Conservation (phyloP, 768 basidiomycete genomes). For the Coprinopsis sp. region DNA sequence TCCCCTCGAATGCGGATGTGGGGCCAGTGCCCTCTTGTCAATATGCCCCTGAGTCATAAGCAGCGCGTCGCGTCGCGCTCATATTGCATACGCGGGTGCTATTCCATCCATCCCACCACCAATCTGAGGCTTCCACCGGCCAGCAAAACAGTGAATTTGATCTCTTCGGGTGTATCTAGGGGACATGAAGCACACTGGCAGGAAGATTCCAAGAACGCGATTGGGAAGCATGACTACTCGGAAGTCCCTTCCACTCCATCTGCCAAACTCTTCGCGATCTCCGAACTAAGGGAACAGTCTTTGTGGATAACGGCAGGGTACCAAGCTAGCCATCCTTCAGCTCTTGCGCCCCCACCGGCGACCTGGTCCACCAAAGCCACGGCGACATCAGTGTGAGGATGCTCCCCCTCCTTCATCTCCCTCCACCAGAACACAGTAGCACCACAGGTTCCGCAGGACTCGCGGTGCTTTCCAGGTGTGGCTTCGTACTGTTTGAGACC, state of each 20-base stretch:
- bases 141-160: too few relatives aligned
- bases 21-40: too few relatives aligned
- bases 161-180: too few relatives aligned
- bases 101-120: too few relatives aligned
- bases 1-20: too few relatives aligned
- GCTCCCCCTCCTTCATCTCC: conserved; percentile 2
- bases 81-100: too few relatives aligned
- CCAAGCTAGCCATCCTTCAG: conserved; percentile 8
- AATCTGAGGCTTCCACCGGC: too few relatives aligned
- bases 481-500: conserved; percentile 15
- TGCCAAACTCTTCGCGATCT: not conserved
- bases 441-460: conserved; percentile 17
- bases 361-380: conserved; percentile 4
- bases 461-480: conserved; percentile 13
- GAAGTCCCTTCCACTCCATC: conserved; percentile 2
- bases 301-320: not conserved
- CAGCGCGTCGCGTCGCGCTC: too few relatives aligned
- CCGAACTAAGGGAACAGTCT: conserved; percentile 1
- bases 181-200: too few relatives aligned
- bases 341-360: conserved; percentile 8
- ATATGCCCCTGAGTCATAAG: too few relatives aligned
- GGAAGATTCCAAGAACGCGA: too few relatives aligned
- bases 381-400: conserved; percentile 4
- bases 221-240: too few relatives aligned
- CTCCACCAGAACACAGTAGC: conserved; percentile 18